Conservation (phyloP, 2,329 filamentous ascomycete species). For the Penicillium sp. region DNA sequence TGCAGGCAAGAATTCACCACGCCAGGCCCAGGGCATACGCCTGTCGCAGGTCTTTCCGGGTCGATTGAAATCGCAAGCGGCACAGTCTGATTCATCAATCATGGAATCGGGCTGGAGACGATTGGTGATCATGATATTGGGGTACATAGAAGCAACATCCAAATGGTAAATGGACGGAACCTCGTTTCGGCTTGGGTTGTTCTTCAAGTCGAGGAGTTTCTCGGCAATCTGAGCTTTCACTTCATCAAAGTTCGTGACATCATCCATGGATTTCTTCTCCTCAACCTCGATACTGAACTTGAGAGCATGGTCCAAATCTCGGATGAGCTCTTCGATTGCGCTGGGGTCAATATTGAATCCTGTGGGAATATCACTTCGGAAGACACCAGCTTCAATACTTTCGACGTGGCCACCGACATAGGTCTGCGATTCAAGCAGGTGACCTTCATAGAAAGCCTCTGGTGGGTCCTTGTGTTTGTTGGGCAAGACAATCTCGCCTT, state of each 20-base stretch:
- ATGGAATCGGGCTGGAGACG: constrained; percentile 98
- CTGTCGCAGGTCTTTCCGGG: constrained; percentile 97
- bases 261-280: constrained; percentile 80
- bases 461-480: constrained; percentile 94
- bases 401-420: constrained; percentile 99
- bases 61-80: constrained; percentile 96
- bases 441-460: constrained; percentile 95
- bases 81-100: constrained; percentile 95
- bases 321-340: constrained; percentile 86
- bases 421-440: constrained; percentile 93
- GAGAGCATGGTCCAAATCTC: constrained; percentile 85
- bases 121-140: constrained; percentile 99
- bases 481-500: constrained; percentile 87
- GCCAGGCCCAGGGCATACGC: constrained; percentile 94
- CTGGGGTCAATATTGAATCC: constrained; percentile 89
- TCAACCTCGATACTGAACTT: constrained; percentile 86
- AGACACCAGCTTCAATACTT: constrained; percentile 98
- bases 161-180: constrained; percentile 94
- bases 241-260: constrained; percentile 81
- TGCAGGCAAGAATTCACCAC: constrained; percentile 94
- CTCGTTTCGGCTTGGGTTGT: constrained; percentile 83
- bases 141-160: constrained; percentile 99
- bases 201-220: constrained; percentile 73
- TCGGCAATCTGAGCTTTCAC: constrained; percentile 82
- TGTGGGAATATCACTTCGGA: constrained; percentile 91